Base-by-base conservation (phyloP, 768 basidiomycete genomes). In the Exsudoporus frostii region DNA sequence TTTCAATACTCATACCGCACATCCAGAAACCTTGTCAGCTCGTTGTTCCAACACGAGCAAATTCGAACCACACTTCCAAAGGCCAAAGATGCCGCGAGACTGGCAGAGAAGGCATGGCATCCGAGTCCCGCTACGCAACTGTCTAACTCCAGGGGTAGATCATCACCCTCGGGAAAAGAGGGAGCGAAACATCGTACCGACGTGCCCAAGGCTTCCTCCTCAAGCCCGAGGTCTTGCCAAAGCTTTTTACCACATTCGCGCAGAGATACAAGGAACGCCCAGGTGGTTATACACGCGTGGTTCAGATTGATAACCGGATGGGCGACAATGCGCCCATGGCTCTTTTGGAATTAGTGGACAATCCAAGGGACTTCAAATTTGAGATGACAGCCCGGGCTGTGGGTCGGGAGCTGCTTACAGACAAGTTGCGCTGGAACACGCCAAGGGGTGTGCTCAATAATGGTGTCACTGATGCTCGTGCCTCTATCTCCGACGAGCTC, bases 31-130 rank as follows among this genome's bases (percentile, higher is more conserved):
- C 75, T 99, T 48, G 95, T 99, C 56, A 90, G 93, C 24, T 94
- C 93, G 5, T 79, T 98, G 32, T 81, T 99, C 51, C 85, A 98
- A 65, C 93, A 98, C 72, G 92, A 97, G 65, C 90, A 92, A 66
- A 92, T 99, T 67, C 88, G 90, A 70, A 98, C 97, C 7, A 99
- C 97, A 0, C 73, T 98, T 15, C 88, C 96, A 30, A 98, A 98
- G 71, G 97, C 97, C 3, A 87, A 89, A 67, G 94, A 97, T 62
- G 76, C 94, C 5, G 92, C 92, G 14, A 80, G 92, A 60, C 74
- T 98, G 48, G 95, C 94, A 15, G 96, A 99, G 66, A 95, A 96
- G 85, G 94, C 87, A 53, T 20, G 62, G 17, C 25, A 17, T 32
- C 14, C 6, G 14, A 25, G 9, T 24, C 19, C 6, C 29, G 37